Base-by-base conservation (phyloP, 352 stramenopile species). In the Halophytophthora batemanensis region DNA sequence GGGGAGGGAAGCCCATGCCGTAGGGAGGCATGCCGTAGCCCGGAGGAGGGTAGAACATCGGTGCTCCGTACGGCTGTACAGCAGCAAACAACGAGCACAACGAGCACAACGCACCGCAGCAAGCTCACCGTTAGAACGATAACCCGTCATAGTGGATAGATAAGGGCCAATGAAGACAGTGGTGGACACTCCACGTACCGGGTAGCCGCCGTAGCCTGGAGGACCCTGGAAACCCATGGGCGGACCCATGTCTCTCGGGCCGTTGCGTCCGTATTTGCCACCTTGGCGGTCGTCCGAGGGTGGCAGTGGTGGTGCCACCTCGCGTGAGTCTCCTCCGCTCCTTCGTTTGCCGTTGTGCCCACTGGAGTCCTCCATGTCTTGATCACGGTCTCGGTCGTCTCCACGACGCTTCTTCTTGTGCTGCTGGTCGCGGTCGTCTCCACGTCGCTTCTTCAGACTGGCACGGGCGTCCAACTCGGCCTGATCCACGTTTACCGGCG, bases 401-500 rank as follows among this genome's bases (percentile, higher is more conserved):
- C 53, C 64, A 19, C 51, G 53, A 36, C 53, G n/a, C 25, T 25
- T 47, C 46, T 56, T 47, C 50, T 33, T 31, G 28, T 51, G 22
- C 35, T 51, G 62, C 18, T 68, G 56, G 13, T 57, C 74, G n/a
- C 71, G 69, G n/a, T 68, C 61, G 36, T 68, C 63, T 23, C 61
- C 53, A 33, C 42, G 50, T 49, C 79, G 80, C 70, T 75, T 83
- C 54, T 81, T 81, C 15, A 87, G 23, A 18, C 73, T 87, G 28
- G 86, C 77, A 38, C 78, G 74, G 0, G 78, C 81, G 45, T 92
- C 81, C 11, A 92, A 46, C 46, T 92, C 73, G 2, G 81, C 81
- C 41, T 92, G 81, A 45, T 90, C 77, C 21, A 87, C 75, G 50
- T 90, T 92, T 39, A 92, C 77, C 0, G 81, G 81, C 1, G 81